A percentile compares a stretch with the other conserved stretches of the same genome.
These are phyloP conservation scores for Calonectria crousiana DNA, from an alignment of 2,329 filamentous ascomycete genomes.

Conservation along the genomic window DNA sequence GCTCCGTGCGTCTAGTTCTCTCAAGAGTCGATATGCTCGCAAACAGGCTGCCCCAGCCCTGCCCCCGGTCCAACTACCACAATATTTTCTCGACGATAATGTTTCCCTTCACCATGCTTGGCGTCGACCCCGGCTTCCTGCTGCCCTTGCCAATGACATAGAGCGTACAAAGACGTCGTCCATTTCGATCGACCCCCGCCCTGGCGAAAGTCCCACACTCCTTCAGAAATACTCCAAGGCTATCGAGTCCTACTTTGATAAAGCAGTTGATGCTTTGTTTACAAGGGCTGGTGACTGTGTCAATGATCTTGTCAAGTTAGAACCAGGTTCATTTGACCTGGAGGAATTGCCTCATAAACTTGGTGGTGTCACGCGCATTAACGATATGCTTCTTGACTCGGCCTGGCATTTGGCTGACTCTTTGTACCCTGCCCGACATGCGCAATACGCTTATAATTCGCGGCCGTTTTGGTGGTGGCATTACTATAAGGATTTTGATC, in stretches of 20 bases:
- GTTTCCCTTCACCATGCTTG: slow-evolving; percentile 52
- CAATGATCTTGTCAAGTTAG: slow-evolving; percentile 22
- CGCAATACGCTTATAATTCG: slow-evolving; percentile 49
- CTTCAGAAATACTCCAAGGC: slow-evolving; percentile 40
- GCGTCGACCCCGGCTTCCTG: slow-evolving; percentile 46
- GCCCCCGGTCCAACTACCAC: slow-evolving; percentile 67
- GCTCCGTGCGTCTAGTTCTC: slow-evolving; percentile 37
- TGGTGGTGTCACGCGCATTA: slow-evolving; percentile 38
- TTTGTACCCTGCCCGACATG: slow-evolving; percentile 49
- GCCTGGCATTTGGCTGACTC: slow-evolving; percentile 52
- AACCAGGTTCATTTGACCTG: slow-evolving; percentile 15
- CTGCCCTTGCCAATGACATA: slow-evolving; percentile 48
- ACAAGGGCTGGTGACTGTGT: slow-evolving; percentile 34
- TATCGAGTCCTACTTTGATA: slow-evolving; percentile 49
- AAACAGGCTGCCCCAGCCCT: slow-evolving; percentile 54
- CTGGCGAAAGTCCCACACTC: slow-evolving; percentile 37
- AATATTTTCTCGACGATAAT: slow-evolving; percentile 67
- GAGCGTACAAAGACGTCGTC: slow-evolving; percentile 47
- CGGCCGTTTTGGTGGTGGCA: slow-evolving; percentile 58
- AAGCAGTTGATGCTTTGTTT: slow-evolving; percentile 38
- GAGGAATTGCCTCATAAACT: slow-evolving; percentile 34
- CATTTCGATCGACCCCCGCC: slow-evolving; percentile 42
- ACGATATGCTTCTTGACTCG: slow-evolving; percentile 53
- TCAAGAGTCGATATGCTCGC: slow-evolving; percentile 49
- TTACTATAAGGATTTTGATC: slow-evolving; percentile 51